Evolutionary conservation across 176 grass and related monocot species (phyloP), one percentile per base, ranked within the genome.

Genomic region (Panicum miliaceum): DNA sequence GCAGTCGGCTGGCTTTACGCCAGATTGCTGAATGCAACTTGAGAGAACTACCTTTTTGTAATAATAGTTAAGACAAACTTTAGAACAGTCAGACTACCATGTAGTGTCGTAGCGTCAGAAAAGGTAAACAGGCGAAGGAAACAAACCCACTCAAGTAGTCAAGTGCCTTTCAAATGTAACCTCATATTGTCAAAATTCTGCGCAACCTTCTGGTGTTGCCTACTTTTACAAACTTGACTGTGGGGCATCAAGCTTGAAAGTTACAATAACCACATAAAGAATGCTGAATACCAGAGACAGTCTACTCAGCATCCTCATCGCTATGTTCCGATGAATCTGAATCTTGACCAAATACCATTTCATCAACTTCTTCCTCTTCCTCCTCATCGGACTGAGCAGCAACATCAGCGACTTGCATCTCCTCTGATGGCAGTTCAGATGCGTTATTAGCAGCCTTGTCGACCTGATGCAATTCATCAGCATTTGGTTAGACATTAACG

Each of bases 311-410:
- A 66, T 90, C 93, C 20, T 77, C 78, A 14, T 69, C 75, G 46
- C 82, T 83, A 4, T 77, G 80, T 73, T 90, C 46, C 15, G 91
- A 94, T 22, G n/a, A 77, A 86, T 86, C 87, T 20, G 78, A 82
- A 82, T 98, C 96, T 89, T 96, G 81, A 20, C 93, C 91, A 76
- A 94, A 98, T 51, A 92, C 79, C 60, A 91, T 83, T 92, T 98
- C 93, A 86, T 99, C 89, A 46, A 99, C 81, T 23, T 96, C 82
- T 6, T 92, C 87, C 34, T 92, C 69, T 1, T 88, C 88, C 23
- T 93, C 90, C 71, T 91, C 87, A 4, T 93, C 89, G 7, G 78
- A 84, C 40, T 53, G 60, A 7, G 52, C 48, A 72, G 46, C 46
- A 1, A 27, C 74, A 12, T 51, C 47, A 62, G n/a, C 3, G 3